Conservation (phyloP, 805 yeast genomes). For the Metschnikowia anglica region DNA sequence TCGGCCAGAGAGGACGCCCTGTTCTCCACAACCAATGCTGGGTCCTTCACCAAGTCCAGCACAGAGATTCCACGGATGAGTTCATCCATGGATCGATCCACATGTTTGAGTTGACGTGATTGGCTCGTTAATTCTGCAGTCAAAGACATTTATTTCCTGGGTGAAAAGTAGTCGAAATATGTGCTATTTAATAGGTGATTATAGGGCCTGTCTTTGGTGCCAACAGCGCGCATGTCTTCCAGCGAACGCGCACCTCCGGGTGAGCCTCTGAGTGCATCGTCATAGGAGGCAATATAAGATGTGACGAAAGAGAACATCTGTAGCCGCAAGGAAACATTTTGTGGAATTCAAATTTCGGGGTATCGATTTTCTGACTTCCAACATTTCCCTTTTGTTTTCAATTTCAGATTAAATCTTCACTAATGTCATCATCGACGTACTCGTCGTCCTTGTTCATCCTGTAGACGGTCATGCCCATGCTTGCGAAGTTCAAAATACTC, state of each 20-base stretch:
- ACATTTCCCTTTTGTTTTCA: no score
- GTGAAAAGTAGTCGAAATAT: neutral
- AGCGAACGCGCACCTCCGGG: no score
- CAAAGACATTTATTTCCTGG: conserved; percentile 9
- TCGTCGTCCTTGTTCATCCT: conserved; percentile 51
- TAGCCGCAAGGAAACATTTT: no score
- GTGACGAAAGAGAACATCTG: no score
- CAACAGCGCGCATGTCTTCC: no score
- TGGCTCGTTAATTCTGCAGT: neutral
- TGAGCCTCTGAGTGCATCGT: no score
- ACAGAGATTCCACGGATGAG: conserved; percentile 2
- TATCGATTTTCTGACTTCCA: no score
- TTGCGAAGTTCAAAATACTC: conserved; percentile 39
- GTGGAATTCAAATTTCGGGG: no score
- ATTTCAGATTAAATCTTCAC: conserved; percentile 37
- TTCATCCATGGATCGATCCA: conserved; percentile 6
- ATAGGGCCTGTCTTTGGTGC: no score
- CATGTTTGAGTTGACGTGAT: neutral
- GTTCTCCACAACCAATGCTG: neutral
- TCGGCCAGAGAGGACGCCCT: neutral
- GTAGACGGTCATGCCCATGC: conserved; percentile 48
- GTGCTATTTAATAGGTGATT: no score
- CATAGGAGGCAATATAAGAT: no score
- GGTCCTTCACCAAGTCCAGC: conserved; percentile 8
- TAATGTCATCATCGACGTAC: conserved; percentile 43